Conservation (phyloP, 148 eudicot species). For the Mesembryanthemum crystallinum region DNA sequence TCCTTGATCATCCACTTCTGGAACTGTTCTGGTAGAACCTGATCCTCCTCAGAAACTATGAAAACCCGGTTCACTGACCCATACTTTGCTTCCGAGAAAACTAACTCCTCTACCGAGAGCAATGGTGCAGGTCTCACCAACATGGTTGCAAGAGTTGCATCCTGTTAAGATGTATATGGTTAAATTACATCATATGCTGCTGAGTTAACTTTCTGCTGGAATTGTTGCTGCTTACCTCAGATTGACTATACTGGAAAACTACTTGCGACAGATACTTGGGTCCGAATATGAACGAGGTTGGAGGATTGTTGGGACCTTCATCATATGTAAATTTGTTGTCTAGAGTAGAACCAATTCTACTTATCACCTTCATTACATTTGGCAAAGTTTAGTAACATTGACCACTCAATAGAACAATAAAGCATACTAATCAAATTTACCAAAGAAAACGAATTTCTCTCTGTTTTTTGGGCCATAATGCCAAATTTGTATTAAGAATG, state of each 20-base stretch:
- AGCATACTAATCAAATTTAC: not conserved
- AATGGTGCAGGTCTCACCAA: constrained; percentile 15
- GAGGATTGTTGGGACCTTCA: constrained; percentile 24
- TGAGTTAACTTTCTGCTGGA: not conserved
- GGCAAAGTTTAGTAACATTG: too few relatives aligned
- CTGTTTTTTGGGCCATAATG: too few relatives aligned
- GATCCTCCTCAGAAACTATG: constrained; percentile 22
- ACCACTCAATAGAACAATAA: not conserved
- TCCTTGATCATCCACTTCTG: constrained; percentile 12
- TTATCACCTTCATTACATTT: constrained; percentile 1
- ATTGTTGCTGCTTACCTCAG: constrained; percentile 10
- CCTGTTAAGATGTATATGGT: constrained; percentile 1
- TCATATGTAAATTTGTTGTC: constrained; percentile 23
- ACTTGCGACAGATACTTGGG: constrained; percentile 19
- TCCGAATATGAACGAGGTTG: constrained; percentile 23
- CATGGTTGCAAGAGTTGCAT: constrained; percentile 17
- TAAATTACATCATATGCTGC: not conserved
- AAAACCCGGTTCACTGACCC: constrained; percentile 24
- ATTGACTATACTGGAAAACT: constrained; percentile 4
- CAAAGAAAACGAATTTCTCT: not conserved
- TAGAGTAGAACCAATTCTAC: not conserved
- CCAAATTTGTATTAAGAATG: too few relatives aligned
- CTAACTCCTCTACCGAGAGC: constrained; percentile 4
- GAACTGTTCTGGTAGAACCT: constrained; percentile 14
- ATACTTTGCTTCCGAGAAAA: constrained; percentile 3